Percentiles rank a stretch among this genome's conserved stretches.
Evolutionary conservation across 306 rosid genomes (phyloP).

Genomic region (Sindora glabra): DNA sequence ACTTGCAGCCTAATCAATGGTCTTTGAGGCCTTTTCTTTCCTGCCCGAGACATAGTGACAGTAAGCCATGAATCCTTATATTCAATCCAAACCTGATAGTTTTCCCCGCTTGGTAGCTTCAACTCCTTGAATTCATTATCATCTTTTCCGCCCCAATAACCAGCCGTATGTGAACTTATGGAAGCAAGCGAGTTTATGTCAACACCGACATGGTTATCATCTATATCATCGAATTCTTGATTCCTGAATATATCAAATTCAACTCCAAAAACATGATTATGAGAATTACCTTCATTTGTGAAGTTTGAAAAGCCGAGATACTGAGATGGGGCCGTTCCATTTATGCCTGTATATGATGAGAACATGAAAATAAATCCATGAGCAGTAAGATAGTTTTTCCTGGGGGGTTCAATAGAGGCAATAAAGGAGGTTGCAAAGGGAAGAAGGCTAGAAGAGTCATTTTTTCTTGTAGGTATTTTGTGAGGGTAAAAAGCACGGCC

Average conservation of each 20-base stretch:
- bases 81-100: slow-evolving; percentile 33
- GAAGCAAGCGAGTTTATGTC: slow-evolving; percentile 20
- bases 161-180: slow-evolving; percentile 5
- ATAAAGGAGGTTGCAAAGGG: slow-evolving; percentile 29
- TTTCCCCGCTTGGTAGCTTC: slow-evolving; percentile 14
- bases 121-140: slow-evolving; percentile 4
- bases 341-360: slow-evolving; percentile 1
- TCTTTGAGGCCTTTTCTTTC: slow-evolving; percentile 8
- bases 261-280: slow-evolving; percentile 6
- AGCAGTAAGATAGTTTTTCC: slow-evolving; percentile 6
- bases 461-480: slow-evolving; percentile 21
- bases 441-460: neutral
- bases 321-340: slow-evolving; percentile 19
- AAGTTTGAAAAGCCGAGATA: slow-evolving; percentile 25
- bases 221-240: no score
- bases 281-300: slow-evolving; percentile 11
- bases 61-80: slow-evolving; percentile 5
- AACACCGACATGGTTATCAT: no score
- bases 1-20: slow-evolving; percentile 23
- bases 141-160: slow-evolving; percentile 16
- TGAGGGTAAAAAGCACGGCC: slow-evolving; percentile 30
- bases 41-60: slow-evolving; percentile 23
- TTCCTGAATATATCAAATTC: no score
- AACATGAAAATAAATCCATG: slow-evolving; percentile 27
- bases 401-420: slow-evolving; percentile 19